These are phyloP conservation scores for Rhynchospora breviuscula DNA, from an alignment of 176 grass and related monocot species.

Conservation along the genomic window DNA sequence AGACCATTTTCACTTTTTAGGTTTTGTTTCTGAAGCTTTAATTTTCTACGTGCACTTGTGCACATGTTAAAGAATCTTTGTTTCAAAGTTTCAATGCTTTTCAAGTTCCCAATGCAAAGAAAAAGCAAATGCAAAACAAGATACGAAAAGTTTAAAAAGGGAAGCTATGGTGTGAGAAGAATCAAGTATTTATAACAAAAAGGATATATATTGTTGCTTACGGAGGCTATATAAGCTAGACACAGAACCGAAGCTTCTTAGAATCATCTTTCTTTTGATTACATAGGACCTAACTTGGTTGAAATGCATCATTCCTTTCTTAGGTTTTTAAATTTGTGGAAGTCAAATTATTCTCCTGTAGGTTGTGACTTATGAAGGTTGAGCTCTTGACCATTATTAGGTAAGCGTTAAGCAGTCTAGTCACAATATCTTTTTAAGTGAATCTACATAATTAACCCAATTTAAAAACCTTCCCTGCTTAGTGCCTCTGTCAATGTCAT, in stretches of 20 bases:
- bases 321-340: background rate
- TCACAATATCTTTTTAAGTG: constrained; percentile 1
- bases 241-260: background rate
- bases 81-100: background rate
- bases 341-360: constrained; percentile 6
- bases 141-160: background rate
- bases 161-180: background rate
- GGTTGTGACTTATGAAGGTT: constrained; percentile 3
- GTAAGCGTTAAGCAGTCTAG: background rate
- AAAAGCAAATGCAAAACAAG: background rate
- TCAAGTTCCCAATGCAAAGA: background rate
- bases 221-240: background rate
- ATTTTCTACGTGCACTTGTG: constrained; percentile 14
- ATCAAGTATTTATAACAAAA: background rate
- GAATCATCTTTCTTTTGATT: background rate
- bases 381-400: background rate
- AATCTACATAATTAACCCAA: background rate
- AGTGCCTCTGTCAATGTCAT: constrained; percentile 5
- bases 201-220: background rate
- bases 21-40: background rate
- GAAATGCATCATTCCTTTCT: background rate
- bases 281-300: background rate
- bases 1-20: constrained; percentile 8
- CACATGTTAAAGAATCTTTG: constrained; percentile 18
- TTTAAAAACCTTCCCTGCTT: background rate